These are phyloP conservation scores for Euphorbia lathyris DNA, from an alignment of 345 rosid genomes.

Conservation along the genomic window DNA sequence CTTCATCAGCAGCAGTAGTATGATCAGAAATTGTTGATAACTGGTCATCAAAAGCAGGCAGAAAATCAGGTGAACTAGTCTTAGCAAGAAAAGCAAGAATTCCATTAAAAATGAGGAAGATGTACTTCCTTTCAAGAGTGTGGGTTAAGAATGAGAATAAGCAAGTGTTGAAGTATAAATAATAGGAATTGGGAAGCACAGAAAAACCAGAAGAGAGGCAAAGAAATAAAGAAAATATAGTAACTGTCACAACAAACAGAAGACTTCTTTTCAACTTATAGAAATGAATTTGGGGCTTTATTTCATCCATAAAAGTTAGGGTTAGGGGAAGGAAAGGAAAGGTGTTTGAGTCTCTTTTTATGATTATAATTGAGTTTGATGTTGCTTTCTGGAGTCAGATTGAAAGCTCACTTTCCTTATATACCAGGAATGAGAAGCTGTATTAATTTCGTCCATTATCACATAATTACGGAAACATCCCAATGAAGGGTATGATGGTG, in stretches of 20 bases:
- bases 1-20: not conserved
- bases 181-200: conserved; percentile 30
- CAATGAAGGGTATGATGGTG: too few relatives aligned
- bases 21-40: not conserved
- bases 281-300: too few relatives aligned
- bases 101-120: conserved; percentile 54
- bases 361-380: too few relatives aligned
- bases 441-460: too few relatives aligned
- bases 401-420: too few relatives aligned
- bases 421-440: too few relatives aligned
- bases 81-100: conserved; percentile 52
- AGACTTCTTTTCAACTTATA: conserved; percentile 17
- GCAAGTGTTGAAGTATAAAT: conserved; percentile 33
- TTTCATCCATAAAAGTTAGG: too few relatives aligned
- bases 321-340: too few relatives aligned
- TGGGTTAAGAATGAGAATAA: conserved; percentile 36
- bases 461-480: too few relatives aligned
- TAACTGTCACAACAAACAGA: conserved; percentile 26
- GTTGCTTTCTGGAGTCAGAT: too few relatives aligned
- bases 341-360: too few relatives aligned
- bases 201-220: conserved; percentile 33
- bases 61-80: conserved; percentile 12
- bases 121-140: conserved; percentile 45
- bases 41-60: not conserved
- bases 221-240: conserved; percentile 31